A percentile compares a stretch with the other conserved stretches of the same genome.
Conservation (phyloP, 1,139 yeast species). For the Arxiozyma telluris region DNA sequence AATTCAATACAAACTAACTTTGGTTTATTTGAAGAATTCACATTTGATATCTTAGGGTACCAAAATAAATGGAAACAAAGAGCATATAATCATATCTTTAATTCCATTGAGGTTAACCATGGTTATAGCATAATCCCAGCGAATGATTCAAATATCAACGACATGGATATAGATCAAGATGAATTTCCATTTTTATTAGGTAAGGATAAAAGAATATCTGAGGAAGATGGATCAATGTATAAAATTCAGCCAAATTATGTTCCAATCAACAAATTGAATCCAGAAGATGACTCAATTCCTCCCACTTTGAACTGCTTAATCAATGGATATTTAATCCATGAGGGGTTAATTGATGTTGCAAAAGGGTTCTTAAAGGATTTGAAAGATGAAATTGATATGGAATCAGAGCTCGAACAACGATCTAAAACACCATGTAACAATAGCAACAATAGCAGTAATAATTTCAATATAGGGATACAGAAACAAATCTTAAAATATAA, state of each 20-base stretch:
- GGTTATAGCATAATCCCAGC: neutral
- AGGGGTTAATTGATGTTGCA: slow-evolving; percentile 64
- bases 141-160: slow-evolving; percentile 1
- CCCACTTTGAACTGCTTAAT: slow-evolving; percentile 48
- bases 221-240: slow-evolving; percentile 16
- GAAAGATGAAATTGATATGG: slow-evolving; percentile 18
- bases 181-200: slow-evolving; percentile 11
- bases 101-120: slow-evolving; percentile 2
- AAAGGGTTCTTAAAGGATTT: slow-evolving; percentile 51
- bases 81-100: slow-evolving; percentile 26
- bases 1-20: slow-evolving; percentile 57
- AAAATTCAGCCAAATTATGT: slow-evolving; percentile 18
- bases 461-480: slow-evolving; percentile 12
- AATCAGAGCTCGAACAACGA: neutral
- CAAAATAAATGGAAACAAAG: slow-evolving; percentile 39
- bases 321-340: slow-evolving; percentile 59
- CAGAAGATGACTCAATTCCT: slow-evolving; percentile 33
- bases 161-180: neutral
- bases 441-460: neutral
- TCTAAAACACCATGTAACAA: neutral
- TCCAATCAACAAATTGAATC: slow-evolving; percentile 21
- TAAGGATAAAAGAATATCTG: slow-evolving; percentile 15
- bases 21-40: slow-evolving; percentile 52
- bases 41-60: slow-evolving; percentile 63
- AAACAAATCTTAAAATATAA: slow-evolving; percentile 14